Evolutionary conservation across 352 stramenopile species (phyloP).

Genomic region (Globisporangium cystogenes): DNA sequence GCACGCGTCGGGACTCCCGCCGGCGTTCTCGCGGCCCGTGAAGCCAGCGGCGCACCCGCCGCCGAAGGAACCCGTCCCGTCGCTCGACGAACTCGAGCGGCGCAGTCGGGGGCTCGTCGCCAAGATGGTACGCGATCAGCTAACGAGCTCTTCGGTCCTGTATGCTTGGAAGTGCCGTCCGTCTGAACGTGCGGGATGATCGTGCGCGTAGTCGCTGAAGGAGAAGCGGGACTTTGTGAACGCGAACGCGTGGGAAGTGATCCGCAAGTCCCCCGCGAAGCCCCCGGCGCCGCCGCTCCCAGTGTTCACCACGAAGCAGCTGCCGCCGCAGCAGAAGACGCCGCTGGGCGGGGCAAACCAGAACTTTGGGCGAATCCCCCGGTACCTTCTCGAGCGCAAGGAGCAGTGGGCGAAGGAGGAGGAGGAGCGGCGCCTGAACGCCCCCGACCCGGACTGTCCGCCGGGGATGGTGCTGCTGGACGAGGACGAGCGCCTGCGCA

Average conservation of each 20-base stretch:
- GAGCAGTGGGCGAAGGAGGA: constrained; percentile 83
- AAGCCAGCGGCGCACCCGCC: constrained; percentile 4
- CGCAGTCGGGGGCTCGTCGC: constrained; percentile 29
- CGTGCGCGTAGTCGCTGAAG: constrained; percentile 53
- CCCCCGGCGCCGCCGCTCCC: neutral
- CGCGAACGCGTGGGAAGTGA: constrained; percentile 74
- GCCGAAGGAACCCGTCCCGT: constrained; percentile 44
- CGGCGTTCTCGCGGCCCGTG: constrained; percentile 8
- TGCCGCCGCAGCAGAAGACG: neutral
- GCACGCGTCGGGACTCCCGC: neutral
- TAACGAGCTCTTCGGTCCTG: too few species aligned
- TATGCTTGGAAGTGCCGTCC: too few species aligned
- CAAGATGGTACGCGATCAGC: constrained; percentile 18
- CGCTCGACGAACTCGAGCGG: constrained; percentile 38
- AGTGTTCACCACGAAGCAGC: neutral
- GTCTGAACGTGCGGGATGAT: too few species aligned
- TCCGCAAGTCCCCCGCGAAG: constrained; percentile 33
- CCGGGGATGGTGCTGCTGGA: constrained; percentile 80
- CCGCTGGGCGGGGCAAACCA: constrained; percentile 14
- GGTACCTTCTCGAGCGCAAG: constrained; percentile 67
- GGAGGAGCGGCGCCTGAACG: constrained; percentile 61
- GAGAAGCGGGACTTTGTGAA: constrained; percentile 65
- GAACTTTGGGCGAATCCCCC: constrained; percentile 60
- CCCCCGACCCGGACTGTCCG: constrained; percentile 81
- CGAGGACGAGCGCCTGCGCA: constrained; percentile 74